Evolutionary conservation across 106 monocot species (phyloP).

Genomic region (Gastrodia elata): DNA sequence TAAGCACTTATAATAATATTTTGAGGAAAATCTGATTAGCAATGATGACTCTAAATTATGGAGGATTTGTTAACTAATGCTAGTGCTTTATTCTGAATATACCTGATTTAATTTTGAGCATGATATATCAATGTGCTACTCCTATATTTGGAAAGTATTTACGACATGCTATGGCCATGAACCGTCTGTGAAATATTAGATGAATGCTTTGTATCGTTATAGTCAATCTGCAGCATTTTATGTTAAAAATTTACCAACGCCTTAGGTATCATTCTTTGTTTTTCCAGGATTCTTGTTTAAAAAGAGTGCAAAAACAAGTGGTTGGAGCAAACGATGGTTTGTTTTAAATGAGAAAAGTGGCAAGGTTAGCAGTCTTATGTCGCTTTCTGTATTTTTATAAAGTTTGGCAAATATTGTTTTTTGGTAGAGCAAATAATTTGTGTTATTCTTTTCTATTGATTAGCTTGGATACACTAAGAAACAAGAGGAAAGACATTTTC

Average conservation of each 20-base stretch:
- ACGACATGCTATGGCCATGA: background rate
- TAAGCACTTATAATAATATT: no score
- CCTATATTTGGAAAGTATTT: background rate
- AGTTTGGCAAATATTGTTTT: conserved; percentile 3
- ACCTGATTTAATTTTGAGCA: background rate
- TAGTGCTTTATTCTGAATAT: background rate
- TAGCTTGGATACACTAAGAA: conserved; percentile 97
- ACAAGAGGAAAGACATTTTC: conserved; percentile 92
- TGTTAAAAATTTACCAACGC: background rate
- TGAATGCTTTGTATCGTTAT: background rate
- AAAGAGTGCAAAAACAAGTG: conserved; percentile 85
- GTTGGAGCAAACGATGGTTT: conserved; percentile 93
- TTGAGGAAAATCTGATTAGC: no score
- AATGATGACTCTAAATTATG: background rate
- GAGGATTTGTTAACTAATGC: background rate
- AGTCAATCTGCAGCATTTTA: background rate
- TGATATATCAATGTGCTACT: background rate
- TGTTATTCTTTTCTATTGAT: background rate
- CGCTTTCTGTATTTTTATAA: background rate
- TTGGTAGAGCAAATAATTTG: background rate
- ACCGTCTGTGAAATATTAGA: background rate
- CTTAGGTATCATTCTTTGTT: conserved; percentile 1
- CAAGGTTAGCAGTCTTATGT: conserved; percentile 42
- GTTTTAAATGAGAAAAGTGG: conserved; percentile 96
- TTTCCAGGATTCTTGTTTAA: conserved; percentile 59